Evolutionary conservation across 257 asterid species (phyloP).

Genomic region (Cordia subcordata): DNA sequence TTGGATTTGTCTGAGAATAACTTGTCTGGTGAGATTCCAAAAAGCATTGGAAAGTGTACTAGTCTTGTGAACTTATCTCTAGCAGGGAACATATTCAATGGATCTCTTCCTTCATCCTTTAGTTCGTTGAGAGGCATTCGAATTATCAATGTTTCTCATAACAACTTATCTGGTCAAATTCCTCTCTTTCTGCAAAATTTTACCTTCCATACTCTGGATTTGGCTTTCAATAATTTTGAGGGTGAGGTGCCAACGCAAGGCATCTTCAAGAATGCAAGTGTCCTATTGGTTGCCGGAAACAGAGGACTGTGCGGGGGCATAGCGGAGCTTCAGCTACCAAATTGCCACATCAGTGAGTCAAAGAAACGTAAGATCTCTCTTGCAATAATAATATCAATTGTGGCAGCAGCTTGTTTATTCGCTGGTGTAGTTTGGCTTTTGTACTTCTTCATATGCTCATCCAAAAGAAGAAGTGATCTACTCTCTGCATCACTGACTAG

Average conservation of each 20-base stretch:
- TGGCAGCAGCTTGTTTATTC: background rate
- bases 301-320: constrained; percentile 18
- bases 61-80: constrained; percentile 15
- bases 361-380: background rate
- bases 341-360: constrained; percentile 1
- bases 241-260: constrained; percentile 5
- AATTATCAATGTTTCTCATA: constrained; percentile 21
- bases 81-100: constrained; percentile 16
- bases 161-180: constrained; percentile 21
- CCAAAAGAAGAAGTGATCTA: background rate
- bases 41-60: constrained; percentile 19
- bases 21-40: constrained; percentile 16
- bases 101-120: constrained; percentile 16
- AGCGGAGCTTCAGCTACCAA: constrained; percentile 15
- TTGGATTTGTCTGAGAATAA: constrained; percentile 19
- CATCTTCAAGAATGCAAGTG: constrained; percentile 11
- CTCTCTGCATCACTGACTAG: background rate
- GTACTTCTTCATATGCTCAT: too few relatives aligned
- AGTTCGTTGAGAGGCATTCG: constrained; percentile 21
- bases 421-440: too few relatives aligned
- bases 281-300: constrained; percentile 8
- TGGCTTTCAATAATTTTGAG: constrained; percentile 24
- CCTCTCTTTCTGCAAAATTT: constrained; percentile 21
- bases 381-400: background rate
- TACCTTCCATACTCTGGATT: constrained; percentile 10